Conservation (phyloP, 225 moss, liverwort and hornwort genomes). For the Pseudisothecium myosuroides region DNA sequence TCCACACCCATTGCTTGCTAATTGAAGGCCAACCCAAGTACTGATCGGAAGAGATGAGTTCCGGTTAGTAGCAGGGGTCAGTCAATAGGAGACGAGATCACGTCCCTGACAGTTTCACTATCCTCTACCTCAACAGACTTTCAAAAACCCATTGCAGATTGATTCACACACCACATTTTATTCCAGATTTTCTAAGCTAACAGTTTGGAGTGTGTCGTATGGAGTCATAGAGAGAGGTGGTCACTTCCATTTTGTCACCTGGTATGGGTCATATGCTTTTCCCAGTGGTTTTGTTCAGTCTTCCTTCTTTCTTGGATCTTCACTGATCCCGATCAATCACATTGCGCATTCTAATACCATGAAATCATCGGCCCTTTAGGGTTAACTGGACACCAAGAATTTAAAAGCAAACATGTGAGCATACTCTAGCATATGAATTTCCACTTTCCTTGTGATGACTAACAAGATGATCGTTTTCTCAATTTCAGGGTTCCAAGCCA, state of each 20-base stretch:
- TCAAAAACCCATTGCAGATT: not conserved
- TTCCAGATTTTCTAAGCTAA: not conserved
- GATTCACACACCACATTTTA: not conserved
- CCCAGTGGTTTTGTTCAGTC: not conserved
- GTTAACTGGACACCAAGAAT: not conserved
- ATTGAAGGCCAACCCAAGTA: not conserved
- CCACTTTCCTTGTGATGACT: not conserved
- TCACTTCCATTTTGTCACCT: not conserved
- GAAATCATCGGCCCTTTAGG: not conserved
- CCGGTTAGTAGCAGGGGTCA: not conserved
- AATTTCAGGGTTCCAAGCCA: conserved; percentile 69
- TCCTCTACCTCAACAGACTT: not conserved
- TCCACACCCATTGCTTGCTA: not conserved
- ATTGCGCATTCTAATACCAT: not conserved
- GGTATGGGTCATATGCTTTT: not conserved
- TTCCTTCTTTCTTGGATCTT: not conserved
- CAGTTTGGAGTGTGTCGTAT: not conserved
- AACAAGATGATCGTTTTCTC: not conserved
- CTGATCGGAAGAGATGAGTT: not conserved
- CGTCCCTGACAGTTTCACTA: not conserved
- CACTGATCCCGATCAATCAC: not conserved
- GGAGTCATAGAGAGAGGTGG: not conserved
- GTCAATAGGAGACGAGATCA: not conserved
- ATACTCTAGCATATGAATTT: not conserved
- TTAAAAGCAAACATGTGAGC: not conserved